These are phyloP conservation scores for Oryza nivara DNA, from an alignment of 176 grass and related monocot genomes.

Conservation along the genomic window DNA sequence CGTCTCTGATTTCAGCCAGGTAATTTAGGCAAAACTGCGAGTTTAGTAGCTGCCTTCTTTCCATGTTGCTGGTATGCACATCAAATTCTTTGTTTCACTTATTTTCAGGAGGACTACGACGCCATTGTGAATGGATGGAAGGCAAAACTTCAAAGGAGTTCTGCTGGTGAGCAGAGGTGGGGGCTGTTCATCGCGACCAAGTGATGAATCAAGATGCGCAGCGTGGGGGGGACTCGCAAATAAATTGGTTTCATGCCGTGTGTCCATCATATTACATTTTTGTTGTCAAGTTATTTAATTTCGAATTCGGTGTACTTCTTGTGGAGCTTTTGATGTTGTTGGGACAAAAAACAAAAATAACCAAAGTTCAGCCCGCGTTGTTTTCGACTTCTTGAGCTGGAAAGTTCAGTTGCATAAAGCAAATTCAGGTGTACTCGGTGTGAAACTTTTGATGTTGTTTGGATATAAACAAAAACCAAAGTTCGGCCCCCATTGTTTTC, in stretches of 20 bases:
- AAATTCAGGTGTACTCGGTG: not conserved
- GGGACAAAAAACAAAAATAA: not conserved
- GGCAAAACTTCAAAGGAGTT: conserved; percentile 84
- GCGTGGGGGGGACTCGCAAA: not conserved
- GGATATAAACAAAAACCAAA: not conserved
- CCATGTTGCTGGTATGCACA: not conserved
- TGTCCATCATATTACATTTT: not conserved
- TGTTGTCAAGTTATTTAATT: conserved; percentile 17
- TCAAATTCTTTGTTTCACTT: conserved; percentile 26
- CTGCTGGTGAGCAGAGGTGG: conserved; percentile 88
- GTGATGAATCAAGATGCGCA: conserved; percentile 34
- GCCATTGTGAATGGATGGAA: conserved; percentile 96
- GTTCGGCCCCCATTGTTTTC: not conserved
- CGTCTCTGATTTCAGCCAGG: conserved; percentile 83
- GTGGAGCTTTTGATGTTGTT: not conserved
- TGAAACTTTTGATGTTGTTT: not conserved
- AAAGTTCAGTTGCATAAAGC: not conserved
- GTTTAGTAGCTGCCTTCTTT: not conserved
- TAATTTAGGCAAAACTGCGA: conserved; percentile 28
- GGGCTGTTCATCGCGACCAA: conserved; percentile 87
- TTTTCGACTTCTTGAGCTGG: not conserved
- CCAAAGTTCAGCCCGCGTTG: not conserved
- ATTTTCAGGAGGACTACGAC: conserved; percentile 81
- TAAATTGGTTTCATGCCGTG: conserved; percentile 35
- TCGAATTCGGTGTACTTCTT: not conserved